These are phyloP conservation scores for Ustilago shanxiensis DNA, from an alignment of 1,284 basidiomycete genomes.

Conservation along the genomic window DNA sequence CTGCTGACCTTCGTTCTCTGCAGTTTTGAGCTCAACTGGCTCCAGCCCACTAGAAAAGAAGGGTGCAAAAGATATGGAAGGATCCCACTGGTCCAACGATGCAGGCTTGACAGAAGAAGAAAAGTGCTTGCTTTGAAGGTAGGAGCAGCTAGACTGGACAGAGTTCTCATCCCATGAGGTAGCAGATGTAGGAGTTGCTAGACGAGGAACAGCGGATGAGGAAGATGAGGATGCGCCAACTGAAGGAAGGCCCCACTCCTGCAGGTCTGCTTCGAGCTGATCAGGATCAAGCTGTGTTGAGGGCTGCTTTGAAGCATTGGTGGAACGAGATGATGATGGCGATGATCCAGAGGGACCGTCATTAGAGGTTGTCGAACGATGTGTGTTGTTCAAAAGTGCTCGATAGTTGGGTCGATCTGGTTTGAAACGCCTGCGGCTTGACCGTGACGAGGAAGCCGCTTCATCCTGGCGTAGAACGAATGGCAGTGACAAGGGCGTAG, in stretches of 20 bases:
- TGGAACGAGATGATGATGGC: constrained; percentile 2
- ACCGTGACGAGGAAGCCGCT: neutral
- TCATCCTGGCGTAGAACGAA: constrained; percentile 30
- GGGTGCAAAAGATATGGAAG: constrained; percentile 44
- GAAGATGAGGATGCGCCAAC: neutral
- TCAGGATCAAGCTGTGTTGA: constrained; percentile 7
- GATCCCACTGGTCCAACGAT: constrained; percentile 44
- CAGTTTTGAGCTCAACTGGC: neutral
- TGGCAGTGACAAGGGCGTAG: constrained; percentile 32
- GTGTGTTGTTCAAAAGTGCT: constrained; percentile 19
- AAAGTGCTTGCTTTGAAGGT: neutral
- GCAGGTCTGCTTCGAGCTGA: constrained; percentile 30
- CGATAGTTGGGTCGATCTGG: constrained; percentile 42
- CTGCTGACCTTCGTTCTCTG: neutral
- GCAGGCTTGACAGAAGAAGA: neutral
- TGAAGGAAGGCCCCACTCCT: constrained; percentile 42
- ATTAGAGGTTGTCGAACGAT: neutral
- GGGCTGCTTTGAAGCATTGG: neutral
- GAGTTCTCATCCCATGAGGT: constrained; percentile 52
- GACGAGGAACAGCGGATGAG: constrained; percentile 1
- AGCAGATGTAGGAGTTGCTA: constrained; percentile 27
- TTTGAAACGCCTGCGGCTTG: constrained; percentile 22
- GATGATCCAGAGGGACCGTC: neutral
- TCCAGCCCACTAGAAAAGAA: constrained; percentile 25
- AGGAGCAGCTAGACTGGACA: constrained; percentile 19